Base-by-base conservation (phyloP, 345 rosid genomes). In the Eutrema heterophyllum region DNA sequence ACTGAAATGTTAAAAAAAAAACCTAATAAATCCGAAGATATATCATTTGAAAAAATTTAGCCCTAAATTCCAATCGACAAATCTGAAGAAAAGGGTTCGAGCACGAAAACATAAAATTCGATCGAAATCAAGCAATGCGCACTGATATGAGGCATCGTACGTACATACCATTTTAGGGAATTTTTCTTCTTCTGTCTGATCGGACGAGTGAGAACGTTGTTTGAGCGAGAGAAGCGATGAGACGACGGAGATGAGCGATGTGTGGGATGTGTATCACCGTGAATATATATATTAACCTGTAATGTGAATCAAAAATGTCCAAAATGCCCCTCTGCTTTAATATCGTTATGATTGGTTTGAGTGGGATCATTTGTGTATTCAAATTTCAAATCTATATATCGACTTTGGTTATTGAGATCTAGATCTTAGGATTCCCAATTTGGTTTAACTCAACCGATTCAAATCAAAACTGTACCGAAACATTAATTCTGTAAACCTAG, bases 121-220 rank as follows among this genome's bases (percentile, higher is more conserved):
- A 77, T 49, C 18, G 38, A 30, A 49, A 58, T 67, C 35, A 59
- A 56, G 16, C 46, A 24, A 56, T 8, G 44, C 39, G n/a, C 50
- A 30, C 4, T 41, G 40, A 7, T 44, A 5, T 33, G 27, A 33
- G n/a, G 70, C 16, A 27, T 13, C 35, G 30, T n/a, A 48, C 55
- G 24, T 21, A 21, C 24, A 3, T 70, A 77, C 80, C 80, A 77
- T 77, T 56, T 58, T 46, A 30, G 67, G 72, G 53, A 63, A 62
- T 30, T 5, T 43, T 12, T 48, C 1, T 12, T 6, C 11, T 56
- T 56, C 27, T 7, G 61, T 27, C 14, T 64, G 61, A 67, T 57
- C 41, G 26, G 67, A 56, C 7, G 61, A 40, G 13, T 62, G 32
- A 40, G 62, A 53, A 52, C 2, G 1, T 43, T 29, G 69, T 48